These are phyloP conservation scores for Paecilomyces formosus DNA, from an alignment of 2,329 filamentous ascomycete genomes.

Conservation along the genomic window DNA sequence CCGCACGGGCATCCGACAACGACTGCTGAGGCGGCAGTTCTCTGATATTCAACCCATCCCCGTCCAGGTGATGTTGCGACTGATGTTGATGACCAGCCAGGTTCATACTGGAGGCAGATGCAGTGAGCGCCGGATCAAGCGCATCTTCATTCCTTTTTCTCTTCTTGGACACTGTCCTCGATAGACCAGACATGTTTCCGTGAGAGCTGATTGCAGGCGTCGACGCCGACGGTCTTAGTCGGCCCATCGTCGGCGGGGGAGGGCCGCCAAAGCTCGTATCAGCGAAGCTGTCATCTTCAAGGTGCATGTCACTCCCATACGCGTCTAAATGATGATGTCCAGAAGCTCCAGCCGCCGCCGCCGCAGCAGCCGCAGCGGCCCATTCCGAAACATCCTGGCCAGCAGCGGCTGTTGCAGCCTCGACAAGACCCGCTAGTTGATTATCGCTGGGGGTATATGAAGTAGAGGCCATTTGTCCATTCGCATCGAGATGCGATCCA, in stretches of 20 bases:
- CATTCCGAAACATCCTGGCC: slow-evolving; percentile 30
- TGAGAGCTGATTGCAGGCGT: slow-evolving; percentile 16
- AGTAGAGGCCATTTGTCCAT: slow-evolving; percentile 16
- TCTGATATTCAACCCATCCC: slow-evolving; percentile 28
- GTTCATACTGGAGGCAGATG: slow-evolving; percentile 13
- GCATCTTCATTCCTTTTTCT: slow-evolving; percentile 33
- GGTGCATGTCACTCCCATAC: slow-evolving; percentile 31
- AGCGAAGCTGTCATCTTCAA: slow-evolving; percentile 32
- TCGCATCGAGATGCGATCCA: slow-evolving; percentile 23
- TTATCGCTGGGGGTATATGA: slow-evolving; percentile 32
- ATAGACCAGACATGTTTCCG: slow-evolving; percentile 20
- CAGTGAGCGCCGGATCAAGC: slow-evolving; percentile 28
- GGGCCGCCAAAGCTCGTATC: slow-evolving; percentile 19
- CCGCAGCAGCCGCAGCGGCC: slow-evolving; percentile 40
- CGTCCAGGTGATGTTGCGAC: slow-evolving; percentile 19
- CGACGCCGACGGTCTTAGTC: slow-evolving; percentile 18
- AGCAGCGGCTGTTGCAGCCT: slow-evolving; percentile 40
- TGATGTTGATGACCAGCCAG: slow-evolving; percentile 16
- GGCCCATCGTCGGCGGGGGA: slow-evolving; percentile 11
- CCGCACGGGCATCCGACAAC: slow-evolving; percentile 38
- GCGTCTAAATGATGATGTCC: slow-evolving; percentile 36
- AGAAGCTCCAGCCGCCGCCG: slow-evolving; percentile 42
- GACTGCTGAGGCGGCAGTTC: slow-evolving; percentile 29
- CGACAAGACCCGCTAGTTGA: slow-evolving; percentile 39
- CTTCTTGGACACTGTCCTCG: slow-evolving; percentile 30